Conservation (phyloP, 2,329 filamentous ascomycete genomes). For the Eutypella sp. region DNA sequence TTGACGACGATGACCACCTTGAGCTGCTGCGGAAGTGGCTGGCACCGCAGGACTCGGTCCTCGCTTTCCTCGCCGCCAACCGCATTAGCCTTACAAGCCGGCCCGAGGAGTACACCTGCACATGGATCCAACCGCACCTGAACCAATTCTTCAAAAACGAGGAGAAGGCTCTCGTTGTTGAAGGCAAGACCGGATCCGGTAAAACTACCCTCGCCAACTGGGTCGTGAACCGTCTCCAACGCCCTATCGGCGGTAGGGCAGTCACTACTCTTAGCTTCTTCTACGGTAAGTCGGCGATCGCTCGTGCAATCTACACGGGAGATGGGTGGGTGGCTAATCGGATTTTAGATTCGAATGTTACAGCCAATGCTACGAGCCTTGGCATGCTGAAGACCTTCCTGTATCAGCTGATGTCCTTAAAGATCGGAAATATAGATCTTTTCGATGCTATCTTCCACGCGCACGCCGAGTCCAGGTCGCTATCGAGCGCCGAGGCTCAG, state of each 20-base stretch:
- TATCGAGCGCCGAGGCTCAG: background rate
- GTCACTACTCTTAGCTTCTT: background rate
- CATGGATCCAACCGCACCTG: background rate
- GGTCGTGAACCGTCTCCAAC: background rate
- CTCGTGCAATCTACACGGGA: background rate
- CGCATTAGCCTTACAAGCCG: background rate
- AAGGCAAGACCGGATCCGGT: background rate
- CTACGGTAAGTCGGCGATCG: background rate
- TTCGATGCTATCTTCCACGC: background rate
- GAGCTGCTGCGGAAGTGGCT: background rate
- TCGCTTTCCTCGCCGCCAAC: background rate
- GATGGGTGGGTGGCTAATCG: background rate
- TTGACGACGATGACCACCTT: background rate
- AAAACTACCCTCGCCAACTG: background rate
- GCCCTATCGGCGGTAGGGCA: background rate
- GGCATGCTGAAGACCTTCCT: background rate
- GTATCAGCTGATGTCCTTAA: background rate
- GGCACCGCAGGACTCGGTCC: background rate
- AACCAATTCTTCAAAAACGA: background rate
- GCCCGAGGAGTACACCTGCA: background rate
- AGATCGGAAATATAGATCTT: background rate
- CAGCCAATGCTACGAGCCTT: background rate
- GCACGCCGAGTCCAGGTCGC: background rate
- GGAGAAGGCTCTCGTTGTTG: background rate
- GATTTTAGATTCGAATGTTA: background rate